A percentile compares a stretch with the other conserved stretches of the same genome.
Conservation (phyloP, 768 basidiomycete genomes). For the Tulasnella calospora region DNA sequence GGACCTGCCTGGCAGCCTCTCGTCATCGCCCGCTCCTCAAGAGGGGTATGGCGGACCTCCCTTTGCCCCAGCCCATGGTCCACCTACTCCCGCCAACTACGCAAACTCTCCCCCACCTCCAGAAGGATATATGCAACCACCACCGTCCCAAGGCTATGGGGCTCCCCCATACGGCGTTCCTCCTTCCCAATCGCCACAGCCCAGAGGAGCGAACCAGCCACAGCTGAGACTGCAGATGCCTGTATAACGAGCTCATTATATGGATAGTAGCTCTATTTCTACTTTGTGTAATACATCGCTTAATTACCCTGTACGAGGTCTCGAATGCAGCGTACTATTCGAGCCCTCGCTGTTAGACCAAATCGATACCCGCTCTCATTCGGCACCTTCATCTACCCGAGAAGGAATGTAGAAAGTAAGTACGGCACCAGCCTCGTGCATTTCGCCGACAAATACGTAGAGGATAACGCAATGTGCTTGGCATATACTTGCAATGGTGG, state of each 20-base stretch:
- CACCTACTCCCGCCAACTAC: background rate
- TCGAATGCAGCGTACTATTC: background rate
- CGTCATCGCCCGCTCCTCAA: background rate
- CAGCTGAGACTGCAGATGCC: background rate
- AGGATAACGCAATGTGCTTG: background rate
- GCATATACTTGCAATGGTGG: background rate
- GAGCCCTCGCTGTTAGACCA: background rate
- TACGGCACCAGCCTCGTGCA: background rate
- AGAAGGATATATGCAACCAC: background rate
- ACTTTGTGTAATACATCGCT: background rate
- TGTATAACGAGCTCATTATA: background rate
- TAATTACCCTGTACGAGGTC: background rate
- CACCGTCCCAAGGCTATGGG: background rate
- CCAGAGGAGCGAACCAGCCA: background rate
- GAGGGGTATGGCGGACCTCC: background rate
- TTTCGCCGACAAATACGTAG: background rate
- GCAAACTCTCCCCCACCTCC: constrained; percentile 1
- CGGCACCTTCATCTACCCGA: background rate
- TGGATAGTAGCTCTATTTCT: background rate
- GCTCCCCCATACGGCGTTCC: background rate
- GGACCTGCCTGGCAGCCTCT: background rate
- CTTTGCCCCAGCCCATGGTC: background rate
- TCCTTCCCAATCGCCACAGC: background rate
- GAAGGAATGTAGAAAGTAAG: background rate
- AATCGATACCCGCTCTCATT: background rate